Conservation (phyloP, 2,329 filamentous ascomycete genomes). For the Trichoderma gracile region DNA sequence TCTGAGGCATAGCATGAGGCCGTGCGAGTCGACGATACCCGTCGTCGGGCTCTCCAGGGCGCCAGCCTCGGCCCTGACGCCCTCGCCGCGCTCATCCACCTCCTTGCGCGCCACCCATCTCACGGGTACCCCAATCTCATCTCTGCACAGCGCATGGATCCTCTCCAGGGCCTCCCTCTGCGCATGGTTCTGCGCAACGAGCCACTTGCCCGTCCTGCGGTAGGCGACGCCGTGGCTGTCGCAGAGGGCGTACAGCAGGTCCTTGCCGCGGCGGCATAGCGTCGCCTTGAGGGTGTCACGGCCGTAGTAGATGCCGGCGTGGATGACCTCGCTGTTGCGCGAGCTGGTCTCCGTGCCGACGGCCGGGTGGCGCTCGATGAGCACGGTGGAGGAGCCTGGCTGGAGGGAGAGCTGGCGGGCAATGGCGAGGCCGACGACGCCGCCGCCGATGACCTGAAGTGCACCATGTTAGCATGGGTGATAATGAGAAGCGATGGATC, state of each 20-base stretch:
- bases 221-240: conserved; percentile 65
- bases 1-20: conserved; percentile 77
- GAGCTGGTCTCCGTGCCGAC: conserved; percentile 85
- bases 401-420: conserved; percentile 70
- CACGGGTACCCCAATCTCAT: conserved; percentile 61
- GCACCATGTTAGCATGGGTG: background rate
- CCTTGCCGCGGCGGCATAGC: conserved; percentile 76
- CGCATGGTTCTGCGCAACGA: conserved; percentile 77
- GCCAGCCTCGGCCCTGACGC: conserved; percentile 69
- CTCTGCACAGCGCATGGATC: conserved; percentile 49
- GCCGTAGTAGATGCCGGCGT: conserved; percentile 92
- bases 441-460: conserved; percentile 57
- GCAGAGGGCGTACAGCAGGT: conserved; percentile 80
- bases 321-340: conserved; percentile 93
- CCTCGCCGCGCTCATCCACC: conserved; percentile 67
- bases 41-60: conserved; percentile 83
- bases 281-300: conserved; percentile 72
- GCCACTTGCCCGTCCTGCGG: conserved; percentile 84
- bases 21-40: conserved; percentile 87
- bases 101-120: conserved; percentile 67
- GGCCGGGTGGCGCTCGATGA: conserved; percentile 76
- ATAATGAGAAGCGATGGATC: background rate
- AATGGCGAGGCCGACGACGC: conserved; percentile 76
- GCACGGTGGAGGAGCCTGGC: conserved; percentile 64
- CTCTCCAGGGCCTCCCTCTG: conserved; percentile 65